Evolutionary conservation across 495 filamentous ascomycete genomes (phyloP).

Genomic region (Neurospora pannonica): DNA sequence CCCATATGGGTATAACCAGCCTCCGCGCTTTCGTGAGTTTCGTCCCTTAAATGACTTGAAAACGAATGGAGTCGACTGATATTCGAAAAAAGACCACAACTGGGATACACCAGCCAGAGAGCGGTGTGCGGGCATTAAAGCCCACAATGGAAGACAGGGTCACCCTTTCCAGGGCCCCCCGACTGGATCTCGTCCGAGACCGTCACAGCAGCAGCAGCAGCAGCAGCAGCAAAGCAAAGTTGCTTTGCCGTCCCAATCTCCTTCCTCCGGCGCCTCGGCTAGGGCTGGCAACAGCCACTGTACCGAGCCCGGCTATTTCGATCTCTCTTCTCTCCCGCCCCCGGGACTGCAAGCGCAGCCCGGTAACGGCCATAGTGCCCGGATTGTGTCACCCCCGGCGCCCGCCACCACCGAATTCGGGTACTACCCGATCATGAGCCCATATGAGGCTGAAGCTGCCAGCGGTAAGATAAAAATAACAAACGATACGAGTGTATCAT

Average conservation of each 20-base stretch:
- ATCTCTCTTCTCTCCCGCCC: not conserved
- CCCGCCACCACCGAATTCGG: not conserved
- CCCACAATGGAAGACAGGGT: not conserved
- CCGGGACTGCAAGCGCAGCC: not conserved
- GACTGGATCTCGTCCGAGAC: conserved; percentile 4
- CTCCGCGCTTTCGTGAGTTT: conserved; percentile 15
- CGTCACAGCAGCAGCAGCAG: not conserved
- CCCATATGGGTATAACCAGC: conserved; percentile 10
- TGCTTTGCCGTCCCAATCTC: not conserved
- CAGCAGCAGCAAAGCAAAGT: not conserved
- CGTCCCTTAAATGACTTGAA: not conserved
- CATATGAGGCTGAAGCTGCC: conserved; percentile 12
- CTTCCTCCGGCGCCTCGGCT: not conserved
- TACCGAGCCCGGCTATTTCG: not conserved
- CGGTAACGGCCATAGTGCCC: not conserved
- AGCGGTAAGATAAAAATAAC: not conserved
- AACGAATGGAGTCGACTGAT: not conserved
- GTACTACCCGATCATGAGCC: conserved; percentile 12
- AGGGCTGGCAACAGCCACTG: not conserved
- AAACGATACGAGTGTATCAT: not conserved
- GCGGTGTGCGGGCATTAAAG: not conserved
- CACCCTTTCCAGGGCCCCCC: conserved; percentile 1
- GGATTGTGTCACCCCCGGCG: not conserved
- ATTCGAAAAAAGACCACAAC: conserved; percentile 1
- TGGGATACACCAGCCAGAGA: conserved; percentile 9